Conservation (phyloP, 1,284 basidiomycete species). For the Malassezia cuniculi region DNA sequence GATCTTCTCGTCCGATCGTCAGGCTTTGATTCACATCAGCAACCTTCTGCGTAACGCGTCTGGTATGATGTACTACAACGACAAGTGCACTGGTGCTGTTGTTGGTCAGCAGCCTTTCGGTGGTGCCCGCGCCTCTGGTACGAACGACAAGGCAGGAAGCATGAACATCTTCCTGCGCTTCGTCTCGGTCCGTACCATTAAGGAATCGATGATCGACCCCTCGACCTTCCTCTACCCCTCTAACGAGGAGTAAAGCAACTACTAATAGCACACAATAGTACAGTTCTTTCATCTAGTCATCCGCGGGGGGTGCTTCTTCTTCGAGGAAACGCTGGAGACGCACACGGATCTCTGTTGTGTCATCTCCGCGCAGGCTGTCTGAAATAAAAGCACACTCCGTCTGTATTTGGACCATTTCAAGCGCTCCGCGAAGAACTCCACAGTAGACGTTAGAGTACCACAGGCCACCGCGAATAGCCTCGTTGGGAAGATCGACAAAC, state of each 20-base stretch:
- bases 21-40: conserved; percentile 34
- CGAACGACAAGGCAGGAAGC: conserved; percentile 94
- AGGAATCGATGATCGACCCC: conserved; percentile 57
- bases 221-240: conserved; percentile 34
- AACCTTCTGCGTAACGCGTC: conserved; percentile 41
- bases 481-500: conserved; percentile 90
- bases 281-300: conserved; percentile 27
- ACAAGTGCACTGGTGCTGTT: conserved; percentile 68
- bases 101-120: conserved; percentile 81
- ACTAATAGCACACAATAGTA: not conserved
- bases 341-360: conserved; percentile 83
- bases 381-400: conserved; percentile 79
- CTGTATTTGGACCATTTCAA: conserved; percentile 99
- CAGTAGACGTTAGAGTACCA: conserved; percentile 95
- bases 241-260: conserved; percentile 26
- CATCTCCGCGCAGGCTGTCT: conserved; percentile 81
- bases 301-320: conserved; percentile 56
- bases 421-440: conserved; percentile 77
- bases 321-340: conserved; percentile 80
- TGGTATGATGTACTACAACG: conserved; percentile 46
- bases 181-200: conserved; percentile 72
- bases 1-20: conserved; percentile 41
- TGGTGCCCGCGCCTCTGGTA: conserved; percentile 79
- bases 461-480: conserved; percentile 58
- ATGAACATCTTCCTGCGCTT: conserved; percentile 55